Evolutionary conservation across 176 grass and related monocot species (phyloP).

Genomic region (Oryza coarctata): DNA sequence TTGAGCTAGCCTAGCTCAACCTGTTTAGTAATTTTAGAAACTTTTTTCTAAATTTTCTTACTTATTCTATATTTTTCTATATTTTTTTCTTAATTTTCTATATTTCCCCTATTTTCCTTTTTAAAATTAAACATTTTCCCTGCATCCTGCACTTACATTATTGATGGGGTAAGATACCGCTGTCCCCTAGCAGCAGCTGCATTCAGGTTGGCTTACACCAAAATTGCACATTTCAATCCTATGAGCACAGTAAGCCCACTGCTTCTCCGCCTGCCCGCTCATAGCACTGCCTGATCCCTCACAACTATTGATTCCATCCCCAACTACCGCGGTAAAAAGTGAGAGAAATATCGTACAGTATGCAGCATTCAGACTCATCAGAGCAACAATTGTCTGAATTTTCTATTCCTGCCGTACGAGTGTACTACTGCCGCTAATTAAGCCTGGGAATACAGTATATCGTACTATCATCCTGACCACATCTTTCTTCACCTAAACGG

Average conservation of each 20-base stretch:
- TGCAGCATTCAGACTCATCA: neutral
- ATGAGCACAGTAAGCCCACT: conserved; percentile 24
- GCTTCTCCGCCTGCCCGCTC: neutral
- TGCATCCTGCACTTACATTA: conserved; percentile 23
- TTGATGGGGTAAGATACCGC: conserved; percentile 17
- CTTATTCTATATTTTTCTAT: no score
- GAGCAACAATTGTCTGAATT: neutral
- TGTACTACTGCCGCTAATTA: neutral
- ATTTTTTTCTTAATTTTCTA: no score
- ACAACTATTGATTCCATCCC: conserved; percentile 13
- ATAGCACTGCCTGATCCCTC: conserved; percentile 2
- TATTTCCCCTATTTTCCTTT: no score
- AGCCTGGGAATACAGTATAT: neutral
- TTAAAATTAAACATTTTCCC: conserved; percentile 30
- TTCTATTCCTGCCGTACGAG: neutral
- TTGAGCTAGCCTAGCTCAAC: no score
- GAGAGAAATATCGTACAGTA: neutral
- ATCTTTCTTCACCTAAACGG: neutral
- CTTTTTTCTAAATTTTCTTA: no score
- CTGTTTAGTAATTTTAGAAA: no score
- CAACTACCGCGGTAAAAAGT: neutral
- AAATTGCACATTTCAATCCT: conserved; percentile 30
- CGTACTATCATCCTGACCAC: neutral
- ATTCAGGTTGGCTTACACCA: conserved; percentile 35
- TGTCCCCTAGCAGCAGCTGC: conserved; percentile 21